Base-by-base conservation (phyloP, 139 green algal genomes). In the Eudorina sp. region DNA sequence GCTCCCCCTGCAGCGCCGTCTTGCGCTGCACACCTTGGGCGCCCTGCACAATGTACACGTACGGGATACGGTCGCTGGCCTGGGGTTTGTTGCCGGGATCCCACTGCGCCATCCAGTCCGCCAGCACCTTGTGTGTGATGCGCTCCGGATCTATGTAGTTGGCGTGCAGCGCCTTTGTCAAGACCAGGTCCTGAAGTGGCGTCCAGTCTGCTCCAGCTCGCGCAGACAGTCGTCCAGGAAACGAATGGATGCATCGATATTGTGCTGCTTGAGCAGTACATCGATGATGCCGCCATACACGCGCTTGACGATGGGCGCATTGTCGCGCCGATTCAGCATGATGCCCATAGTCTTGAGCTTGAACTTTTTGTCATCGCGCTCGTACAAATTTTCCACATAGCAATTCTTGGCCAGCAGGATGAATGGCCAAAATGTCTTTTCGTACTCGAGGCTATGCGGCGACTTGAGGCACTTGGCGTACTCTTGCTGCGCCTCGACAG, bases 371-470 rank as follows among this genome's bases (percentile, higher is more conserved):
- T 60, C 60, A 53, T 87, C 31, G 31, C 45, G 0, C 62, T 80
- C 87, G 70, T 91, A 91, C 40, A 73, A 21, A 64, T 91, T 91
- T 40, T 78, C 87, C 1, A 88, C 87, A 48, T 91, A 91, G 23
- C 79, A 51, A 53, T 91, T 91, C 79, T 91, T 91, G 53, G 69
- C 66, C 4, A 91, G 51, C 5, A 91, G 40, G 23, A 91, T 64
- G 25, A 88, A 84, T 0, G 87, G 87, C 14, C 19, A 88, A 36
- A 88, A 88, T 21, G 66, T 84, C 69, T 91, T 91, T 46, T 91
- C 87, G 43, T 83, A 88, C 87, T 91, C 78, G 6, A 91, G 79
- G 58, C 86, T 80, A 34, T 91, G 87, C 29, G 87, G 87, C 51
- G 70, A 38, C 40, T 74, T 74, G 27, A 91, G 78, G 14, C 53